Evolutionary conservation across 257 asterid genomes (phyloP).

Genomic region (Przewalskia tangutica): DNA sequence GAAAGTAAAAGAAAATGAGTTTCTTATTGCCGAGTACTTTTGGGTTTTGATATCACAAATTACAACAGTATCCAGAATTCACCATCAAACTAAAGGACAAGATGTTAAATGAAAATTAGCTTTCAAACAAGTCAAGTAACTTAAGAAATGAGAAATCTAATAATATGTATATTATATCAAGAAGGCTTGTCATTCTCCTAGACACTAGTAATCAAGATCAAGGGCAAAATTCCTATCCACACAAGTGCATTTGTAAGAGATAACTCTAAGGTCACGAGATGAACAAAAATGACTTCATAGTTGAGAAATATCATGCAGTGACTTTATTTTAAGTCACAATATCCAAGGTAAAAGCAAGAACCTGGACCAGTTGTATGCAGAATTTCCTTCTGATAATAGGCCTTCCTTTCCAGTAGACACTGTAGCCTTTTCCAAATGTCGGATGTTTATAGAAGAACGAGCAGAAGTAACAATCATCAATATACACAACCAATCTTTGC

Average conservation of each 20-base stretch:
- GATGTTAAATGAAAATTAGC: neutral
- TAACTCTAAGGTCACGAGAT: neutral
- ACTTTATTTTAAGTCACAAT: slow-evolving; percentile 1
- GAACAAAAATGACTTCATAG: neutral
- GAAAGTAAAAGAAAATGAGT: neutral
- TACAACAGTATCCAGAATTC: neutral
- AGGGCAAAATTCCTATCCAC: neutral
- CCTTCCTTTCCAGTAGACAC: slow-evolving; percentile 99
- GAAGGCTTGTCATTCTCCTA: neutral
- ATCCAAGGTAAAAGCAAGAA: slow-evolving; percentile 12
- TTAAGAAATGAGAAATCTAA: neutral
- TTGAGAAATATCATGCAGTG: slow-evolving; percentile 7
- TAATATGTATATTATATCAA: neutral
- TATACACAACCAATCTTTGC: slow-evolving; percentile 87
- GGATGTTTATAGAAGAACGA: slow-evolving; percentile 87
- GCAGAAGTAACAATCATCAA: slow-evolving; percentile 98
- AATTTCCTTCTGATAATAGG: slow-evolving; percentile 87
- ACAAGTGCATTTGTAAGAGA: neutral
- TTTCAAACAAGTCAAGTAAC: neutral
- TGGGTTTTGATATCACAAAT: neutral
- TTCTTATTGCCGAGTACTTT: neutral
- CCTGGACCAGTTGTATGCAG: slow-evolving; percentile 99
- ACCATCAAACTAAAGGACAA: neutral
- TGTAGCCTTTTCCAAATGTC: slow-evolving; percentile 97
- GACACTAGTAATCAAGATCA: neutral